A percentile compares a stretch with the other conserved stretches of the same genome.
Conservation (phyloP, 176 grass and related monocot genomes). For the Avena atlantica region DNA sequence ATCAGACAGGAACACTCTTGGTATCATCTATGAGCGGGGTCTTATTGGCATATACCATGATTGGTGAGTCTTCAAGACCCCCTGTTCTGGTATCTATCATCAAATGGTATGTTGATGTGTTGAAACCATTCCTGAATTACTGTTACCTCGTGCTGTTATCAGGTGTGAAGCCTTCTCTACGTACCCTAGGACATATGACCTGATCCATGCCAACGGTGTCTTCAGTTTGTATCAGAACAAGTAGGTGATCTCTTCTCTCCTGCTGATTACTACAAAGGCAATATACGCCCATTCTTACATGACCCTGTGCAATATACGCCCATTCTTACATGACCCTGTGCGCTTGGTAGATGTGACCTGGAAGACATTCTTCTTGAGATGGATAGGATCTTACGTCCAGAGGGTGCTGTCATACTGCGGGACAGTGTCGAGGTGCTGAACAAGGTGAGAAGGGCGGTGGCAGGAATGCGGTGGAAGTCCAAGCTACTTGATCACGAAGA, state of each 20-base stretch:
- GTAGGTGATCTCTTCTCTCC: slow-evolving; percentile 51
- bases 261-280: not conserved
- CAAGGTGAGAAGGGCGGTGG: slow-evolving; percentile 61
- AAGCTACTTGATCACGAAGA: slow-evolving; percentile 94
- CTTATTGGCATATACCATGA: slow-evolving; percentile 95
- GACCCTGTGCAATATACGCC: not conserved
- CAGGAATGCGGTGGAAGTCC: slow-evolving; percentile 81
- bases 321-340: not conserved
- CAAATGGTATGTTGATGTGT: slow-evolving; percentile 23
- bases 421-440: slow-evolving; percentile 75
- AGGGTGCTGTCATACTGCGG: slow-evolving; percentile 78
- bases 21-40: slow-evolving; percentile 85
- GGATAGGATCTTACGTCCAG: slow-evolving; percentile 87
- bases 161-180: slow-evolving; percentile 93
- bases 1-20: slow-evolving; percentile 61
- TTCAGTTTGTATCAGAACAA: slow-evolving; percentile 85
- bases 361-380: slow-evolving; percentile 94
- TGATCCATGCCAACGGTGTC: slow-evolving; percentile 79
- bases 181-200: slow-evolving; percentile 87
- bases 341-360: slow-evolving; percentile 55
- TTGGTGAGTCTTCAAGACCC: slow-evolving; percentile 57
- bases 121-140: slow-evolving; percentile 37
- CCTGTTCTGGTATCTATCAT: not conserved
- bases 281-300: not conserved
- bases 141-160: slow-evolving; percentile 17